Base-by-base conservation (phyloP, 2,329 filamentous ascomycete species). In the Fusarium subtropicale region DNA sequence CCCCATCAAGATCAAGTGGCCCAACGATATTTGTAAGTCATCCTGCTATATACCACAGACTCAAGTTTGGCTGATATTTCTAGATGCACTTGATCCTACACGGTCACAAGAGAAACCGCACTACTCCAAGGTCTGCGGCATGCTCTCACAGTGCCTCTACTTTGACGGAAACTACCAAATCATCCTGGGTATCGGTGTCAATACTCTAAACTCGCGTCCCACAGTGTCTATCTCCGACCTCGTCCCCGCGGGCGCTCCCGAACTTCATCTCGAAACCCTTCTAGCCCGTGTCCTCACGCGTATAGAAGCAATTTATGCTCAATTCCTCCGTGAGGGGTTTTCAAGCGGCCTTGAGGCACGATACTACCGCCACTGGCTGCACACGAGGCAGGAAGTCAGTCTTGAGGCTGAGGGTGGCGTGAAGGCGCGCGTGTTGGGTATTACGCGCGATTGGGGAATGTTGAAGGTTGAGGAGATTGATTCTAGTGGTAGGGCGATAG, bases 1-100 rank as follows among this genome's bases (percentile, higher is more conserved):
- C 7, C 92, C 92, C 1, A 86, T 99, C 41, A 94, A 92, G 77
- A 81, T 99, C 33, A 99, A 99, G 79, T 99, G 96, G 96, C 96
- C 96, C 13, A 99, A 99, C 75, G 96, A 99, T 76, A 92, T 99
- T 56, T 95, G 89, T 90, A 79, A 78, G 85, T 57, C 7, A 10
- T 7, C 1, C 3, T 22, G 8, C 2, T 2, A 3, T 1, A 4
- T 24, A 1, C 7, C 8, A 1, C 3, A 24, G 4, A 11, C 3
- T 20, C 5, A 10, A 38, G 1, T 16, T 7, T 5, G 3, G 7
- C 45, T 48, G 10, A 66, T 41, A 56, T 4, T 6, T 0, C 16
- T 59, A 88, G 88, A 93, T 75, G 91, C 90, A 1, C 83, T 88
- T 24, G 90, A 93, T 74, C 92, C 87, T 8, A 82, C 79, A 55